A percentile compares a stretch with the other conserved stretches of the same genome.
Evolutionary conservation across 345 rosid species (phyloP).

Genomic region (Trapa bicornis): DNA sequence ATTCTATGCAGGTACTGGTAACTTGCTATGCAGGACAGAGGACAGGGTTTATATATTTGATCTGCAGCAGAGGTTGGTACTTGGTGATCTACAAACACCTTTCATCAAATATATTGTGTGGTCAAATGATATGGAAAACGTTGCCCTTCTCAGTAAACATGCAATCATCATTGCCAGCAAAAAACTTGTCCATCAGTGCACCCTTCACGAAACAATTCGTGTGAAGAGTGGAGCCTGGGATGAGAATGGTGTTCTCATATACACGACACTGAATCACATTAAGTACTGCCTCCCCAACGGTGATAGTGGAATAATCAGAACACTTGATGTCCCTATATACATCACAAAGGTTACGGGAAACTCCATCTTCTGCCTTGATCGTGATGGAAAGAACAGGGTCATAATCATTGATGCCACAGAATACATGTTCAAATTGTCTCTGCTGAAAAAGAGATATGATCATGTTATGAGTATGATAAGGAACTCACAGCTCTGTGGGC

Average conservation of each 20-base stretch:
- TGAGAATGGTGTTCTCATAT: conserved; percentile 87
- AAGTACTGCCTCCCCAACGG: conserved; percentile 98
- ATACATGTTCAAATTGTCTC: conserved; percentile 73
- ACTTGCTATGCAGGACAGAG: conserved; percentile 73
- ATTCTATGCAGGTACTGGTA: conserved; percentile 89
- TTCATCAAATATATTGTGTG: conserved; percentile 69
- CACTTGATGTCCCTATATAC: conserved; percentile 78
- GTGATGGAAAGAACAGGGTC: conserved; percentile 68
- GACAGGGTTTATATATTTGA: conserved; percentile 77
- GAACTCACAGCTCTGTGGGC: conserved; percentile 90
- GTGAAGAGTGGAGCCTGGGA: conserved; percentile 98
- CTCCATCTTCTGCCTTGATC: conserved; percentile 66
- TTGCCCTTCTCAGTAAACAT: conserved; percentile 93
- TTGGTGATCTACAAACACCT: conserved; percentile 79
- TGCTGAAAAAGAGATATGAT: conserved; percentile 70
- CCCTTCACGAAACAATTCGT: conserved; percentile 86
- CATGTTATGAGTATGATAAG: conserved; percentile 93
- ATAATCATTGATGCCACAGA: conserved; percentile 74
- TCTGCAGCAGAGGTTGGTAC: conserved; percentile 76
- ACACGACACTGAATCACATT: conserved; percentile 77
- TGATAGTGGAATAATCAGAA: conserved; percentile 69
- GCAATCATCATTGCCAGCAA: conserved; percentile 74
- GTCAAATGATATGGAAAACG: conserved; percentile 88
- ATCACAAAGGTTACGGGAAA: conserved; percentile 64
- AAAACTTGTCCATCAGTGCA: conserved; percentile 72